phyloP scores from a whole-genome alignment of 2,329 filamentous ascomycete genomes.

The Diaporthe sp. region DNA sequence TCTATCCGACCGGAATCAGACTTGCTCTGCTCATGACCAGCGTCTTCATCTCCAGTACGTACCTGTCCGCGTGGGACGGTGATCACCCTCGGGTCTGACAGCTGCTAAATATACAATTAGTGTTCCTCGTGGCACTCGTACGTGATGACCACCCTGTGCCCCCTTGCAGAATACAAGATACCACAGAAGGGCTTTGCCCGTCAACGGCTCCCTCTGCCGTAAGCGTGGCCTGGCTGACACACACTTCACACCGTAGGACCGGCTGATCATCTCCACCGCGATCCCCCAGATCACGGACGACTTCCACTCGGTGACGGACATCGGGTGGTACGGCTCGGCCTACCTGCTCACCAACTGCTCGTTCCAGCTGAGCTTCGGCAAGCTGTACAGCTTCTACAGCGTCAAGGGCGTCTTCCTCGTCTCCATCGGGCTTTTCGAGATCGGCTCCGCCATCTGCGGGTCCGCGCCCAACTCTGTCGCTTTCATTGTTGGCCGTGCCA shows the following conservation, averaged over 20 bases:
- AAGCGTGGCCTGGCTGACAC: neutral
- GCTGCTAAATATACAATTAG: slow-evolving; percentile 7
- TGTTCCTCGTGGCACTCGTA: slow-evolving; percentile 56
- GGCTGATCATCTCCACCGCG: slow-evolving; percentile 55
- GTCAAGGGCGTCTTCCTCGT: slow-evolving; percentile 52
- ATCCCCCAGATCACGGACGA: slow-evolving; percentile 56
- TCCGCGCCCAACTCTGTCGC: slow-evolving; percentile 55
- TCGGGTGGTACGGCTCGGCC: slow-evolving; percentile 58
- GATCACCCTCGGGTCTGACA: neutral
- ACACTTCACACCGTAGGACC: slow-evolving; percentile 45
- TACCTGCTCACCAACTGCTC: slow-evolving; percentile 54
- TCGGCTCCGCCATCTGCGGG: slow-evolving; percentile 57
- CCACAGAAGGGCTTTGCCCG: neutral
- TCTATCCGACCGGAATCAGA: slow-evolving; percentile 52
- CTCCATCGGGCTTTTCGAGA: slow-evolving; percentile 53
- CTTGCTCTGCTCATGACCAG: slow-evolving; percentile 52
- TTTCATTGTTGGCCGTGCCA: slow-evolving; percentile 57
- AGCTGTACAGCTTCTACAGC: slow-evolving; percentile 56
- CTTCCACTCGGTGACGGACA: slow-evolving; percentile 54
- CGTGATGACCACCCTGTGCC: slow-evolving; percentile 1
- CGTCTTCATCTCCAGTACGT: slow-evolving; percentile 49
- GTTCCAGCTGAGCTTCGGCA: slow-evolving; percentile 58
- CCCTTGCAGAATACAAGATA: neutral
- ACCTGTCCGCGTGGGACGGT: too few relatives aligned
- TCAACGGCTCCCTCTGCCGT: neutral